Percentiles rank a stretch among this genome's conserved stretches.
These are phyloP conservation scores for Chaetomiaceae sp. DNA, from an alignment of 2,329 filamentous ascomycete genomes.

Conservation along the genomic window DNA sequence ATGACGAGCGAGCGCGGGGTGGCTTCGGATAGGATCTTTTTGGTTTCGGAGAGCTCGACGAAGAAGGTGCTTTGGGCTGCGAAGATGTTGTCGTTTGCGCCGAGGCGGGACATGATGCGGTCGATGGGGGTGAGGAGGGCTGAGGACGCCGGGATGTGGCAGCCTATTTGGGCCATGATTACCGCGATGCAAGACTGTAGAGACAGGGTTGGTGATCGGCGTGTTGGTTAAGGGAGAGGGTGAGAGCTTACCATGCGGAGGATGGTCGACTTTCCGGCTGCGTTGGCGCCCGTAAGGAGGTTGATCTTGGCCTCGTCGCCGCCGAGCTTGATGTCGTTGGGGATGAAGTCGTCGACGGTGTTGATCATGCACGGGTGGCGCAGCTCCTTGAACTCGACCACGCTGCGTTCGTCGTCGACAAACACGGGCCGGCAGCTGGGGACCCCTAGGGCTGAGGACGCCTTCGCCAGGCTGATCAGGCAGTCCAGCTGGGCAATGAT, in stretches of 20 bases:
- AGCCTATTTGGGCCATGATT: conserved; percentile 96
- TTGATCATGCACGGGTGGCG: conserved; percentile 93
- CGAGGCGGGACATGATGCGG: conserved; percentile 96
- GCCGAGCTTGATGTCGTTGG: conserved; percentile 86
- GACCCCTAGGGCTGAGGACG: conserved; percentile 76
- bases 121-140: conserved; percentile 87
- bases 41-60: conserved; percentile 93
- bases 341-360: conserved; percentile 89
- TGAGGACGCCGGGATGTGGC: conserved; percentile 78
- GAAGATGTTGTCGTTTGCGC: conserved; percentile 98
- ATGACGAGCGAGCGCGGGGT: conserved; percentile 93
- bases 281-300: conserved; percentile 91
- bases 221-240: not conserved
- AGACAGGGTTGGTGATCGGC: conserved; percentile 24
- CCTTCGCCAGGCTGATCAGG: conserved; percentile 85
- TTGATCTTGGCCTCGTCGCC: conserved; percentile 79
- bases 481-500: conserved; percentile 92
- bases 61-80: conserved; percentile 98
- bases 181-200: conserved; percentile 83
- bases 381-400: conserved; percentile 88
- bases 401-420: conserved; percentile 75
- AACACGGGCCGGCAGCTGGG: conserved; percentile 89
- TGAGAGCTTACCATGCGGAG: conserved; percentile 72
- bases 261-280: conserved; percentile 94
- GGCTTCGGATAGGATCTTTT: conserved; percentile 94